Evolutionary conservation across 1,139 yeast genomes (phyloP), one percentile per base, ranked within the genome.

Genomic region (Scheffersomyces titani): DNA sequence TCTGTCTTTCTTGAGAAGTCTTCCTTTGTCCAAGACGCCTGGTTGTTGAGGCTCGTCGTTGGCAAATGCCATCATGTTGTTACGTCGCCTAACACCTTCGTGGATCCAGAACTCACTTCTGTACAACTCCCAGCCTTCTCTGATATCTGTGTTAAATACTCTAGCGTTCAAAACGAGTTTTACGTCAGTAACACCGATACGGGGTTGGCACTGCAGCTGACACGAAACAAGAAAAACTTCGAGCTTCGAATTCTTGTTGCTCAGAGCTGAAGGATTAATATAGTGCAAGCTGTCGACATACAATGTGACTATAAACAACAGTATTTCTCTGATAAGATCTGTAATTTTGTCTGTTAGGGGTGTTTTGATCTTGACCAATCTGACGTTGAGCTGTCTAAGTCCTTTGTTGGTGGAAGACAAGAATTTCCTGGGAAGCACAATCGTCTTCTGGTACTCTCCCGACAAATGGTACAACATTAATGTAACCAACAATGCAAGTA

Each of bases 61-160:
- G 18, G 71, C 69, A 61, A 79, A 77, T 45, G 75, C 73, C 61
- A 80, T 64, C 65, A 81, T 70, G 49, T 73, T 71, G 53, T 77
- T 76, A 49, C 92, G 76, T 63, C 93, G 76, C 63, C 96, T 81
- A 6, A 87, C 85, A 1, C 92, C 89, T 70, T 92, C 98, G 64
- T 89, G 82, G 44, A 87, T 85, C 98, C 98, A 94, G 68, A 92
- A 94, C 69, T 93, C 98, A 65, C 91, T 91, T 57, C 99, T 76
- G 67, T 93, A 94, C 51, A 92, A 73, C 66, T 94, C 99, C 99
- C 99, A 94, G 13, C 93, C 96, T 69, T 93, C 98, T 62, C 97
- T 81, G 3, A 90, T 85, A 56, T 90, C 96, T 0, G 94, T 86
- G 59, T 86, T 85, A 71, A 93, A 94, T 1, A 88, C 88, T 55